Base-by-base conservation (phyloP, 768 basidiomycete species). In the Amanita thiersii region DNA sequence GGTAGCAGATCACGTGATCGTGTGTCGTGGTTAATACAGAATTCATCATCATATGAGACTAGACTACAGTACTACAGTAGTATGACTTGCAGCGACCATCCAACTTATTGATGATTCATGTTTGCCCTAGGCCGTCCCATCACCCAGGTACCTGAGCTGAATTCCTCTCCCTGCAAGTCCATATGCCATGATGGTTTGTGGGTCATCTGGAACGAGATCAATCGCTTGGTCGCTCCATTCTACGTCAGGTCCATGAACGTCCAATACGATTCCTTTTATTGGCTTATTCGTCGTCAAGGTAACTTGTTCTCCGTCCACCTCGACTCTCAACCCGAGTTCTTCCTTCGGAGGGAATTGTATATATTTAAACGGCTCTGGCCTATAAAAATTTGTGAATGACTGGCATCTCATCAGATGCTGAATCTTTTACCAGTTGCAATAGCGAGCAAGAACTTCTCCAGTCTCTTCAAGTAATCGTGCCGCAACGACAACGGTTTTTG, bases 361-460 rank as follows among this genome's bases (percentile, higher is more conserved):
- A 62, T 78, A 93, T 61, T 96, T 96, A 71, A 83, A 96, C 12
- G 92, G 92, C 59, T 93, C 89, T 9, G 91, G 91, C 92, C 92
- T 93, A 37, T 45, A 39, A 46, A 30, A 23, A 43, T 37, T 15
- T 35, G 35, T 31, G 40, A 43, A 25, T 42, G 21, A 28, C 43
- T 5, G 17, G 44, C 6, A 7, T 34, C 17, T n/a, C 9, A 7
- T 24, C 7, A 17, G 18, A 59, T 59, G 2, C 17, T 19, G 19
- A 8, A 17, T 9, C 20, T 65, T 78, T 40, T 54, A 78, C 79
- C 82, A 92, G 56, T 90, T 85, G 11, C 80, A 75, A 61, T 78
- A 81, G 47, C 90, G 70, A 11, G 70, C 81, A 37, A 93, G 57
- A 24, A 91, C 75, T 4, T 54, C 53, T 5, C 75, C 75, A 31